Evolutionary conservation across 192 early-diverging fungal genomes (phyloP), one percentile per base, ranked within the genome.

Genomic region (Umbelopsis sp.): DNA sequence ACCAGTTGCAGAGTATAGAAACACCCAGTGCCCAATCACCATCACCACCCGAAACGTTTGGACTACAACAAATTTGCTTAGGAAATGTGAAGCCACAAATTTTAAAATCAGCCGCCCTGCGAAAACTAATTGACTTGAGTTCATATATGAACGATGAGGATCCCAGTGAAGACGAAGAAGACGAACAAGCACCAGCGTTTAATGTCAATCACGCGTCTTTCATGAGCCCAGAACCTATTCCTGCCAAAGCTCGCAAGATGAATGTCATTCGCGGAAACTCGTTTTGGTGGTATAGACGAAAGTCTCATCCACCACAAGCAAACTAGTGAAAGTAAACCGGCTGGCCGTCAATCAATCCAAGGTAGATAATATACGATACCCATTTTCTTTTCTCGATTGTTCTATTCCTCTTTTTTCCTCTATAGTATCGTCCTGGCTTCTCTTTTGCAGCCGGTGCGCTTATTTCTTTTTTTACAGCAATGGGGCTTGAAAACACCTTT

Each of bases 241-340:
- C 70, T 21, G 22, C 67, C 33, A 69, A 52, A 11, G 48, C 37
- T 22, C 48, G 48, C 27, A 77, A 77, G 49, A 27, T 67, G 18
- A 77, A 70, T 35, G 71, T 77, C n/a, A 50, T 77, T 25, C 71
- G 70, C 21, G 71, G 71, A 66, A 72, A 46, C 30, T 73, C 76
- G 13, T 70, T 77, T 37, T 77, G 76, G 76, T 77, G 76, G 76
- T 67, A 77, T 50, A 61, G 76, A 33, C 71, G 71, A 16, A 67
- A 49, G 6, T 12, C 67, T 48, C 27, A 16, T 25, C 10, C 25
- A 35, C 33, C 27, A 35, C 55, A 61, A 35, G 30, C 13, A 35
- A n/a, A 25, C 55, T 35, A 61, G 27, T 61, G 30, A 55, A 30
- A 55, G 27, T 30, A 2, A 30, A 41, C 37, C 37, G 37, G 37